These are phyloP conservation scores for Mycena citricolor DNA, from an alignment of 1,284 basidiomycete species.

Conservation along the genomic window DNA sequence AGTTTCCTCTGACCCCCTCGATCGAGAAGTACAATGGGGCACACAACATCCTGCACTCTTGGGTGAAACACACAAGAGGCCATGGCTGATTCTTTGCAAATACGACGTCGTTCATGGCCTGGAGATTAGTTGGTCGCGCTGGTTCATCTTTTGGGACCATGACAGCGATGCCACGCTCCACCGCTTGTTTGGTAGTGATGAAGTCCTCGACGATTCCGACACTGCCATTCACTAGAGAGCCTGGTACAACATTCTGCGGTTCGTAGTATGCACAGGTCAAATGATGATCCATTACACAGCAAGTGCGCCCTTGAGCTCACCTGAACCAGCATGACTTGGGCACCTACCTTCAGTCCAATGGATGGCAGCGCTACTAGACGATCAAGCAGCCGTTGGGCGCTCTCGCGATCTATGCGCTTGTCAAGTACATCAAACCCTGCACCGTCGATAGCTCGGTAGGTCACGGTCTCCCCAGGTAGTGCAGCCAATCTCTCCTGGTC, in stretches of 20 bases:
- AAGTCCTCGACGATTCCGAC: conserved; percentile 73
- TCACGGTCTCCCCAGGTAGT: conserved; percentile 36
- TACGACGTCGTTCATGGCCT: conserved; percentile 26
- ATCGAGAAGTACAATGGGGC: conserved; percentile 50
- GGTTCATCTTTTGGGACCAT: conserved; percentile 23
- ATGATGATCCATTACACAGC: no score
- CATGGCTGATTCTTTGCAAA: conserved; percentile 37
- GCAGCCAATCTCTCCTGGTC: conserved; percentile 56
- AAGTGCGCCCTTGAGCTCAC: no score
- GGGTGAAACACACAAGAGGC: conserved; percentile 55
- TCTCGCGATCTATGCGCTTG: conserved; percentile 26
- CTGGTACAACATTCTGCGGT: conserved; percentile 52
- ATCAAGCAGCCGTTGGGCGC: conserved; percentile 29
- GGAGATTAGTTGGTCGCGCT: conserved; percentile 11
- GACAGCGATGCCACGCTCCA: conserved; percentile 30
- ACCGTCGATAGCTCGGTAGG: conserved; percentile 33
- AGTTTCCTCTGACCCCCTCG: conserved; percentile 47
- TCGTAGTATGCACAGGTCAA: no score
- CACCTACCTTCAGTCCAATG: conserved; percentile 39
- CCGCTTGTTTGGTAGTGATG: conserved; percentile 38
- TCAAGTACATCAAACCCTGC: conserved; percentile 32
- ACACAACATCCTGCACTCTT: conserved; percentile 43
- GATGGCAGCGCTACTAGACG: conserved; percentile 29
- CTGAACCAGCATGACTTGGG: conserved; percentile 58
- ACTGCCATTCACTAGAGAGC: conserved; percentile 80